Evolutionary conservation across 345 rosid species (phyloP).

Genomic region (Acer negundo): DNA sequence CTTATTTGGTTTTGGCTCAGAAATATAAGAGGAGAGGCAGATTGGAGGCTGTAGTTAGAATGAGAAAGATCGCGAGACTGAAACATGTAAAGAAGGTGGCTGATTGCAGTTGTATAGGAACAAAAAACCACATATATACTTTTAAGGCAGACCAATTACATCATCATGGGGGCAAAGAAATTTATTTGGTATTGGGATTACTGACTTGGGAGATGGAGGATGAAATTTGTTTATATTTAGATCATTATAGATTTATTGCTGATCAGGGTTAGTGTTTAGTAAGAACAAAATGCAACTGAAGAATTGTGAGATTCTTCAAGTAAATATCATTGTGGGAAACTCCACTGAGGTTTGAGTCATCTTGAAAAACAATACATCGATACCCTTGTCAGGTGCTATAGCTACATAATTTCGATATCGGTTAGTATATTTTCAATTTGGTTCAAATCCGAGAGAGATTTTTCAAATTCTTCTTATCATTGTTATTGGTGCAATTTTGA

Average conservation of each 20-base stretch:
- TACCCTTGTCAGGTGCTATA: too few species aligned
- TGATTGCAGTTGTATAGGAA: slow-evolving; percentile 64
- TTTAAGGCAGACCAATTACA: slow-evolving; percentile 53
- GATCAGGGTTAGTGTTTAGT: neutral
- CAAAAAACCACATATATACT: slow-evolving; percentile 36
- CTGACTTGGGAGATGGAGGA: slow-evolving; percentile 53
- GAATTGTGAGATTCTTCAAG: neutral
- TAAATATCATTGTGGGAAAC: too few species aligned
- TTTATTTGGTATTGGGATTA: slow-evolving; percentile 40
- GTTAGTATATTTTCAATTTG: too few species aligned
- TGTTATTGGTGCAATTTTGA: too few species aligned
- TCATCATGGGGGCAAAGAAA: slow-evolving; percentile 51
- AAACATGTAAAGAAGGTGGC: slow-evolving; percentile 27
- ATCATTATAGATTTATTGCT: slow-evolving; percentile 5
- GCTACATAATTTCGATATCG: too few species aligned
- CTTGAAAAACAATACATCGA: too few species aligned
- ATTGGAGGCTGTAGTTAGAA: slow-evolving; percentile 64
- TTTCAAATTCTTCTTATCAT: too few species aligned
- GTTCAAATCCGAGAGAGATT: too few species aligned
- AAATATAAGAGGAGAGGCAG: slow-evolving; percentile 55
- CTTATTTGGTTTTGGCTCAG: slow-evolving; percentile 50
- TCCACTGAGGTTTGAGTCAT: too few species aligned
- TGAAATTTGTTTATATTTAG: slow-evolving; percentile 16
- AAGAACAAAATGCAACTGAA: neutral
- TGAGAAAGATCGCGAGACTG: slow-evolving; percentile 46